A percentile compares a stretch with the other conserved stretches of the same genome.
Evolutionary conservation across 2,329 filamentous ascomycete genomes (phyloP).

Genomic region (Pseudofabraea citricarpa): DNA sequence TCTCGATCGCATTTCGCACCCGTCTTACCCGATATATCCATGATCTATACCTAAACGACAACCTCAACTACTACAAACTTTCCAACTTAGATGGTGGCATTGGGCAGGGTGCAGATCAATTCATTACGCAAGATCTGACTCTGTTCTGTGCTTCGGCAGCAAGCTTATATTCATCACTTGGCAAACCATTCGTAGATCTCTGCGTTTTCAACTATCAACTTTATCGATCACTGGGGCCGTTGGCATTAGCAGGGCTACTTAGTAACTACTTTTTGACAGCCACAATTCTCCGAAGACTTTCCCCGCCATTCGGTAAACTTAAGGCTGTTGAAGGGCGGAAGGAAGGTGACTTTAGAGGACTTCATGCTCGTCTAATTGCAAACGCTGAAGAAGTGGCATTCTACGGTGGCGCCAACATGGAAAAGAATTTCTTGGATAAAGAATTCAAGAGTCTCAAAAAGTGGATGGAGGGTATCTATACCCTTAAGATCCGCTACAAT

Average conservation of each 20-base stretch:
- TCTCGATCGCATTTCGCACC: slow-evolving; percentile 96
- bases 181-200: slow-evolving; percentile 96
- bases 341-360: slow-evolving; percentile 88
- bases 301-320: slow-evolving; percentile 92
- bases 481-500: slow-evolving; percentile 96
- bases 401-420: slow-evolving; percentile 92
- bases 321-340: slow-evolving; percentile 94
- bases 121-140: slow-evolving; percentile 94
- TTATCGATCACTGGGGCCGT: slow-evolving; percentile 81
- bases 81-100: slow-evolving; percentile 90
- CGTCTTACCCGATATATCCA: slow-evolving; percentile 94
- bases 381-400: slow-evolving; percentile 98
- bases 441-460: slow-evolving; percentile 89
- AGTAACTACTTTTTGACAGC: slow-evolving; percentile 95
- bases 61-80: slow-evolving; percentile 94
- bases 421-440: slow-evolving; percentile 85
- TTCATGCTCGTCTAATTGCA: slow-evolving; percentile 88
- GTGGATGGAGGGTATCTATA: slow-evolving; percentile 99
- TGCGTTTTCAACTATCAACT: slow-evolving; percentile 98
- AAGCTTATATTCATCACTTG: slow-evolving; percentile 88
- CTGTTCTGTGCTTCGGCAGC: slow-evolving; percentile 92
- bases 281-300: slow-evolving; percentile 79
- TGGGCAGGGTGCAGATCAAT: slow-evolving; percentile 89
- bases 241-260: slow-evolving; percentile 80
- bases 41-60: slow-evolving; percentile 91